Evolutionary conservation across 176 grass and related monocot species (phyloP), one percentile per base, ranked within the genome.

Genomic region (Themeda triandra): DNA sequence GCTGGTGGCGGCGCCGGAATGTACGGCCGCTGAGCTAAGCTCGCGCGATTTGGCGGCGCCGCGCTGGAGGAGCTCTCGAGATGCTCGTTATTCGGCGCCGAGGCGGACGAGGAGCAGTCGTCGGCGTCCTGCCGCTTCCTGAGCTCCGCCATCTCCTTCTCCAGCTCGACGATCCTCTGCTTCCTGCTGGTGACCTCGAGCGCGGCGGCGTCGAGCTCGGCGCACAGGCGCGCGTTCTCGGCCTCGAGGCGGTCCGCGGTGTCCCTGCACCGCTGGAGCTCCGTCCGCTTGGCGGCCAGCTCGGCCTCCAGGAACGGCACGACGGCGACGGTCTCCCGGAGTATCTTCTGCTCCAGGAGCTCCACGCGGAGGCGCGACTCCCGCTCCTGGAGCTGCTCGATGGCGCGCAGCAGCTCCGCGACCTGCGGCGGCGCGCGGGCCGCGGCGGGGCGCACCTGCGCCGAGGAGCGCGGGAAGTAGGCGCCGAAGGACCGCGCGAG

Each of bases 301-400:
- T 99, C 97, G 24, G 87, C 88, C 84, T 99, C 97, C 24, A 99
- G 83, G 78, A 91, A 94, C 11, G 96, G 96, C 28, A 96, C 93
- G 21, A 99, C 82, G 74, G 83, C 91, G 40, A 95, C 93, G 70
- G 93, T 96, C 86, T 99, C 97, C 81, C 39, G 74, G 67, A 99
- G 90, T 23, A 99, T 92, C 82, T 99, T 99, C 76, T 99, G 97
- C 84, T 99, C 96, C 19, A 96, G 85, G 51, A 96, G 87, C 88
- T 99, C 87, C 18, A 91, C 95, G 28, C 89, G 83, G n/a, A 99
- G 93, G 10, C 96, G 78, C 14, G 93, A 99, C 88, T 99, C 96
- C 19, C 87, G 84, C 81, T 96, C 96, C 59, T 69, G 91, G 27
- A 99, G 91, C 56, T 96, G 93, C 76, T 99, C 96, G 45, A 99